Evolutionary conservation across 163 green algal genomes (phyloP).

Genomic region (Scenedesmus sp.): DNA sequence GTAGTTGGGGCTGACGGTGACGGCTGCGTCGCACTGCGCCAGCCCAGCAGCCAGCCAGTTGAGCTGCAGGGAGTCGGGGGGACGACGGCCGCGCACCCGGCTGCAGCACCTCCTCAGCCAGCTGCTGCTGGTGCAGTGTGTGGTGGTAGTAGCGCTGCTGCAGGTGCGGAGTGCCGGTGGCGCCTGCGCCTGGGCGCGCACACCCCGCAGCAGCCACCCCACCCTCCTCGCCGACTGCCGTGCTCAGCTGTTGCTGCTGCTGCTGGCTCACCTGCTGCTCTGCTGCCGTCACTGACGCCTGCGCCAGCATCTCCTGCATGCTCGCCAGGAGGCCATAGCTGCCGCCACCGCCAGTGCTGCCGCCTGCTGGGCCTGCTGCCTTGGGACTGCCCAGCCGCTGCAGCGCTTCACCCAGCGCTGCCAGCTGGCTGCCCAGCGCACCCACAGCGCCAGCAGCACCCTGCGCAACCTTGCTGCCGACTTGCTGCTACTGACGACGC

Average conservation of each 20-base stretch:
- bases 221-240: background rate
- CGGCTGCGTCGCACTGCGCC: constrained; percentile 66
- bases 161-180: background rate
- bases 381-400: background rate
- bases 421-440: constrained; percentile 41
- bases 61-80: constrained; percentile 26
- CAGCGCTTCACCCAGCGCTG: constrained; percentile 32
- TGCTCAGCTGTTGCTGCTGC: constrained; percentile 1
- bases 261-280: background rate
- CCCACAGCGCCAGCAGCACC: constrained; percentile 15
- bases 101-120: background rate
- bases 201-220: background rate
- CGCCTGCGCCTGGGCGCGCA: background rate
- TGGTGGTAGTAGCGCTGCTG: background rate
- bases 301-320: constrained; percentile 18
- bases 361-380: constrained; percentile 2
- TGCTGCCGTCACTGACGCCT: background rate
- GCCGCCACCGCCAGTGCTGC: constrained; percentile 20
- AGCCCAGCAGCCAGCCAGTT: constrained; percentile 87
- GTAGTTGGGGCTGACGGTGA: constrained; percentile 90
- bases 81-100: background rate
- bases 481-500: background rate
- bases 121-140: constrained; percentile 14
- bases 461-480: background rate
- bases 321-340: constrained; percentile 4